These are phyloP conservation scores for Sclerotinia nivalis DNA, from an alignment of 2,329 filamentous ascomycete species.

Conservation along the genomic window DNA sequence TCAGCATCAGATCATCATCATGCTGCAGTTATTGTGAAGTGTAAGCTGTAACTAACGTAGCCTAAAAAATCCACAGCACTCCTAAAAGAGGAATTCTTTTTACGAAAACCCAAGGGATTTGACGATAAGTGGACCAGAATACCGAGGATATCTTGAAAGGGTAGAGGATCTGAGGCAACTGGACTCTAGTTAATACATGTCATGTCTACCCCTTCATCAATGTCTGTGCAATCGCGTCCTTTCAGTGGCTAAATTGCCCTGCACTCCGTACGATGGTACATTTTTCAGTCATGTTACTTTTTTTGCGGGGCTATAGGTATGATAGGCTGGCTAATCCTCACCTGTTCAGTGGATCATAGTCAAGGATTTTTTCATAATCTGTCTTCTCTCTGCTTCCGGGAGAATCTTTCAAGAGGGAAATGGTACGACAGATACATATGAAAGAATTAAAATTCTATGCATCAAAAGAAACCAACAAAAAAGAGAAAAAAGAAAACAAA, in stretches of 20 bases:
- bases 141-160: background rate
- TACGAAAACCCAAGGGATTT: background rate
- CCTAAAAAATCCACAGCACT: background rate
- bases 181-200: background rate
- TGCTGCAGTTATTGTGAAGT: too few relatives aligned
- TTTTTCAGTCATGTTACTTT: slow-evolving; percentile 17
- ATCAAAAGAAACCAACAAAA: background rate
- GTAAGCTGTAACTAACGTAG: background rate
- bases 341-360: background rate
- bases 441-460: background rate
- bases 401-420: background rate
- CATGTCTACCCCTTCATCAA: slow-evolving; percentile 7
- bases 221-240: slow-evolving; percentile 16
- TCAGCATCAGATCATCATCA: background rate
- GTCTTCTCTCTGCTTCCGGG: slow-evolving; percentile 1
- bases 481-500: background rate
- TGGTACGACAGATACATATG: background rate
- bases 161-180: background rate
- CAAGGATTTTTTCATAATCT: background rate
- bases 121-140: background rate
- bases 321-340: slow-evolving; percentile 3
- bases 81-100: too few relatives aligned
- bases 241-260: background rate
- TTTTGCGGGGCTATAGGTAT: background rate
- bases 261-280: background rate